Base-by-base conservation (phyloP, 140 eudicot genomes). In the Flaveria floridana region DNA sequence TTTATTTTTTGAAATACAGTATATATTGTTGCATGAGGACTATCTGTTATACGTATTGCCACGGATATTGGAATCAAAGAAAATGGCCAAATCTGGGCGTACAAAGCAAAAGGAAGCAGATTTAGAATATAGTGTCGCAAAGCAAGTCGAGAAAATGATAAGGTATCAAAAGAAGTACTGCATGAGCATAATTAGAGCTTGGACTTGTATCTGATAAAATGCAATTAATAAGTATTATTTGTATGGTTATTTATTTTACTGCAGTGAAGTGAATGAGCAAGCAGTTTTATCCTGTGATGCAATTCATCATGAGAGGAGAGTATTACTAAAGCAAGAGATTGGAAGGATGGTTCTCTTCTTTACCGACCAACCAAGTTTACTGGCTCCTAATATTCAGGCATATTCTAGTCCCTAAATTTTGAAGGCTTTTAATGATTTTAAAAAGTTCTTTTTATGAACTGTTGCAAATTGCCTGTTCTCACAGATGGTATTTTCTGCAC, bases 351-450 rank as follows among this genome's bases (percentile, higher is more conserved):
- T 88, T 78, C 96, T 95, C 41, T 95, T 95, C 84, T 95, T 95
- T 66, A 86, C 97, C 75, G 99, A 95, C 59, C 99, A 95, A 75
- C 99, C 99, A 26, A 95, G 97, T 82, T 84, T 95, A 70, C 78
- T 95, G 79, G 99, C 99, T 81, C 99, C 99, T 44, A 95, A 95
- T 85, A 91, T 95, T 84, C 97, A 95, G 96, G 99, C 88, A 78
- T 18, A 37, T 71, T 68, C 46, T 56, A 44, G 15, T 76, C 69
- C 21, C 39, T 37, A 21, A 55, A 28, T 72, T 53, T 14, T 72
- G 11, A 28, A 77, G 50, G 26, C 51, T 72, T 65, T 51, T n/a
- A 25, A 23, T 23, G 20, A 34, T 63, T 53, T 53, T 2, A 7
- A 34, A 34, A 34, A 11, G 3, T 2, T 15, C 6, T 16, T 34